Evolutionary conservation across 345 rosid species (phyloP).

Genomic region (Hibiscus tridactylites): DNA sequence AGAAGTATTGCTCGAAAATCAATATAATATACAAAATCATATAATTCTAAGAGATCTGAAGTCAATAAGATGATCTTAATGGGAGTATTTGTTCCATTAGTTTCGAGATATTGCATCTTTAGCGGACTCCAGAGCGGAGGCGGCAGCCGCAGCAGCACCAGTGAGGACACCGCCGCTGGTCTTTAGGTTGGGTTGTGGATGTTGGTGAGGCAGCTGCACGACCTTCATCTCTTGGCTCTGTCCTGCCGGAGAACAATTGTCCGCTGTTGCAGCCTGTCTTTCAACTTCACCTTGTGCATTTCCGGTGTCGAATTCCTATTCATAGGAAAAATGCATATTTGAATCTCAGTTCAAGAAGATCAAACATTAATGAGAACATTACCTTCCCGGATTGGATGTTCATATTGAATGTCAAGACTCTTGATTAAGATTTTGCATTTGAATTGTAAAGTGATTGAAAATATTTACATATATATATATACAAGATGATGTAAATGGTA

Average conservation of each 20-base stretch:
- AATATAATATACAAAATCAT: not conserved
- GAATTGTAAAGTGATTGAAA: not conserved
- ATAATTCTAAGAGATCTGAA: not conserved
- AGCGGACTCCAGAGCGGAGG: constrained; percentile 46
- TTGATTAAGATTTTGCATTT: not conserved
- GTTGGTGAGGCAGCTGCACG: constrained; percentile 43
- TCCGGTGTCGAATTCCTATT: constrained; percentile 22
- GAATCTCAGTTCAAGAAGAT: not conserved
- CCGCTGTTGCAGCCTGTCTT: constrained; percentile 36
- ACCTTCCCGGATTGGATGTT: constrained; percentile 23
- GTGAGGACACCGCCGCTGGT: constrained; percentile 56
- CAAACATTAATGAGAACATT: not conserved
- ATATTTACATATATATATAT: not conserved
- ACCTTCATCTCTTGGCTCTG: constrained; percentile 36
- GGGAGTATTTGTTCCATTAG: not conserved
- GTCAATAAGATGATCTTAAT: not conserved
- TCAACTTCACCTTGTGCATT: constrained; percentile 26
- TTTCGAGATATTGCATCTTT: constrained; percentile 35
- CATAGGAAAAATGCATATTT: not conserved
- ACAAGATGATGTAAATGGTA: not conserved
- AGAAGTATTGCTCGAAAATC: not conserved
- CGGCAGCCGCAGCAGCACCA: constrained; percentile 54
- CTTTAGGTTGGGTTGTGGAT: constrained; percentile 16
- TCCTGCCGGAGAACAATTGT: constrained; percentile 44
- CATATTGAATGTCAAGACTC: constrained; percentile 16